Evolutionary conservation across 129 eudicot genomes (phyloP).

Genomic region (Flaveria robusta): DNA sequence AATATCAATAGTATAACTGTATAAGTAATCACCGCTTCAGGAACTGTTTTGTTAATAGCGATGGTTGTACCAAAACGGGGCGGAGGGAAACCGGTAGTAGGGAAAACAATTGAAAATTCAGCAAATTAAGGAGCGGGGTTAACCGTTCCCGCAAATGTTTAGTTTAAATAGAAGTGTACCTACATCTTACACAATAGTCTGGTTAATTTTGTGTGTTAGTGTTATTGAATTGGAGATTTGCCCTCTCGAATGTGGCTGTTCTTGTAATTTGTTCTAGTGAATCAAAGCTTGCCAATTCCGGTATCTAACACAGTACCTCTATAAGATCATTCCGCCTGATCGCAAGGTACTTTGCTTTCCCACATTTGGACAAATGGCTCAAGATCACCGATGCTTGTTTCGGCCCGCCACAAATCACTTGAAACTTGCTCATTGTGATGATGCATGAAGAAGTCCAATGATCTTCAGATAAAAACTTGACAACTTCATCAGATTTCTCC

Average conservation of each 20-base stretch:
- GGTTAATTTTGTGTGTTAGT: too few relatives aligned
- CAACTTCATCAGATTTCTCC: conserved; percentile 61
- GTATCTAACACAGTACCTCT: conserved; percentile 50
- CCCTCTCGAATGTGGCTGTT: too few relatives aligned
- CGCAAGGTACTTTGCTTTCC: conserved; percentile 57
- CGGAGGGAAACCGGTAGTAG: too few relatives aligned
- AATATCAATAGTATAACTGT: conserved; percentile 1
- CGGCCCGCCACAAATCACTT: conserved; percentile 56
- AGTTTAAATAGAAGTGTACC: too few relatives aligned
- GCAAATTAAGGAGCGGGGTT: too few relatives aligned
- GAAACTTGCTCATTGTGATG: conserved; percentile 63
- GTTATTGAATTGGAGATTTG: too few relatives aligned
- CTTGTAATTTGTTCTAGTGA: too few relatives aligned
- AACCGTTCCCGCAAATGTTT: too few relatives aligned
- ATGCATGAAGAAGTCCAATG: conserved; percentile 83
- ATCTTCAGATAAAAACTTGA: conserved; percentile 51
- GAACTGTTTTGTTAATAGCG: background rate
- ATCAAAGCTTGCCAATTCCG: too few relatives aligned
- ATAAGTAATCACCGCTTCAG: conserved; percentile 19
- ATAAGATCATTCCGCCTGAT: conserved; percentile 51
- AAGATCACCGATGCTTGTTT: conserved; percentile 65
- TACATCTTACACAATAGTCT: too few relatives aligned
- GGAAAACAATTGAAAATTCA: too few relatives aligned
- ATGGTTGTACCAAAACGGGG: background rate
- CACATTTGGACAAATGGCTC: conserved; percentile 60